Base-by-base conservation (phyloP, 495 filamentous ascomycete species). In the Hypoxylon rickii region DNA sequence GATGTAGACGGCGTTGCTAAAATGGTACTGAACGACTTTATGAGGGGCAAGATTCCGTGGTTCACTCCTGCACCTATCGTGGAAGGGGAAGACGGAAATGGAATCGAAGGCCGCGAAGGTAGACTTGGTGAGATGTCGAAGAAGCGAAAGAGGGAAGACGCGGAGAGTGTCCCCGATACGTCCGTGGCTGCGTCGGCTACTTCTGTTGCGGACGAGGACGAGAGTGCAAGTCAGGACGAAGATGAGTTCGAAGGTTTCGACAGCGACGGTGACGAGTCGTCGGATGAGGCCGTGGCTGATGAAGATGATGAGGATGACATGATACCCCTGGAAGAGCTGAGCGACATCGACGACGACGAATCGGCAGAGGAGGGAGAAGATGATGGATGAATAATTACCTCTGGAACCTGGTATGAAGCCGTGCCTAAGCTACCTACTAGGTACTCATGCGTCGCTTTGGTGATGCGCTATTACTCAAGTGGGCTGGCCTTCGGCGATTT, bases 11-110 rank as follows among this genome's bases (percentile, higher is more conserved):
- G 90, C 59, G 91, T 96, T 33, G 92, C 92, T 12, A 96, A 96
- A 72, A 95, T 94, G 83, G 87, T 94, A 0, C 73, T 96, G 55
- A 92, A 92, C 67, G 94, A 98, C 61, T 97, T 97, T 63, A 82
- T 97, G 54, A 74, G 94, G 42, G 94, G 94, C 24, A 97, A 96
- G 71, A 84, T 96, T 15, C 94, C 94, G 5, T 98, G 94, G 94
- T 98, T 89, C 67, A 93, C 89, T 3, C 85, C 89, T 12, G 86
- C 90, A 6, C 94, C 94, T 12, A 68, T 81, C 6, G 66, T 72
- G 20, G 81, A 83, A 58, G 84, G 72, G 7, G 78, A 75, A 11
- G 77, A 80, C 18, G 80, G 75, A 17, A 78, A 74, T 16, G 75
- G 73, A 49, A 76, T 87, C 17, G 85, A 82, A 37, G 80, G 80